Evolutionary conservation across 345 rosid species (phyloP), one percentile per base, ranked within the genome.

Genomic region (Trapa incisa): DNA sequence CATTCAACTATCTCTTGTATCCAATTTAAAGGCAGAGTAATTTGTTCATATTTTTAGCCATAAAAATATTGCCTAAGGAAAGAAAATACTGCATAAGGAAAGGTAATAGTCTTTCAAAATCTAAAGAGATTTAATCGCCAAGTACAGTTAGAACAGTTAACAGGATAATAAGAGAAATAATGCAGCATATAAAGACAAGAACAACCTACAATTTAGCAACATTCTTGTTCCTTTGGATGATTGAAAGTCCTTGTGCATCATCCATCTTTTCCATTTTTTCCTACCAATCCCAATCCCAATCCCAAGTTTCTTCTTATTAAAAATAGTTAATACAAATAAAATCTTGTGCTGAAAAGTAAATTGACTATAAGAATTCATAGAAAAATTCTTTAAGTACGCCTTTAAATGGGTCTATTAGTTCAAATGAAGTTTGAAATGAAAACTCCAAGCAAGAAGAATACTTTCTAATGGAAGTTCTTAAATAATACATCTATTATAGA

Each of bases 181-280:
- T 54, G 68, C 36, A 72, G 36, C 68, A 62, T 74, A 35, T 13
- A 72, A 75, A 77, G 77, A 65, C 67, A 76, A 79, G 80, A 73
- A 78, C 69, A 77, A 88, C 99, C 95, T 91, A 91, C 85, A 81
- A 83, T 74, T 73, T 67, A 77, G 88, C 76, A 85, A 76, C 80
- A 80, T 65, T 85, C 81, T 74, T 71, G 83, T 81, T 79, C 81
- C 88, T 82, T 84, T 81, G 77, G 85, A 86, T 81, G 88, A 88
- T 76, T 76, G 92, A 74, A 81, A 83, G 78, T 84, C 88, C 84
- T 78, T 54, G 83, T 62, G 83, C 86, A 81, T 91, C 95, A 91
- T 85, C 95, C 92, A 81, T 91, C 92, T 82, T 91, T 86, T 86
- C 89, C 95, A 81, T 75, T 88, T 84, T 85, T 72, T 72, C 87